Evolutionary conservation across 2,329 filamentous ascomycete species (phyloP), one percentile per base, ranked within the genome.

Genomic region (Parastagonospora nodorum): DNA sequence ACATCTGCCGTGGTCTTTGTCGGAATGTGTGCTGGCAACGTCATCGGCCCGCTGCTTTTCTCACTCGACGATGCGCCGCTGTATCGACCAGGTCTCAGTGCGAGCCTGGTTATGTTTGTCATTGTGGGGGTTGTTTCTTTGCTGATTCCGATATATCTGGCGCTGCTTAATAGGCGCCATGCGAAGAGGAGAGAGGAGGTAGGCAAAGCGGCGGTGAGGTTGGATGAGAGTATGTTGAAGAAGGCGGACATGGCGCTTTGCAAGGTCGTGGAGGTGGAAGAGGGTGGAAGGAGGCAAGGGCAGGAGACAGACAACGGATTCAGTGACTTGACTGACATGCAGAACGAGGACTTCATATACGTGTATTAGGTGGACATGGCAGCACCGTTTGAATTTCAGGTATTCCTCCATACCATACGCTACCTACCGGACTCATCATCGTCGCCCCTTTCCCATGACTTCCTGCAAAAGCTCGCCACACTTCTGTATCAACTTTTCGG

Each of bases 21-120:
- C 2, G 70, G 69, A 5, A 73, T 73, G 68, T 73, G 71, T 14
- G 64, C 71, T 4, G 72, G 72, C 1, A 74, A 75, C 41, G 64
- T 72, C 0, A 71, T 73, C 19, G 72, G 72, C 0, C 72, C 71
- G 1, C 66, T 71, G 8, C 63, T 74, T 2, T 75, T 71, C 51
- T 71, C 66, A 9, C 55, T 68, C 2, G 55, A 67, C 1, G 66
- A 75, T 7, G 72, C 70, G 8, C 72, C 71, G 0, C 47, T 66
- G 2, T 74, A 74, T 41, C 64, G 69, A 5, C 62, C 65, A 0
- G 72, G 72, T 2, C 50, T 74, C 5, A 73, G 73, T 40, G 53
- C 66, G 1, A 72, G 67, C 32, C 50, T 73, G 1, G 58, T 66
- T n/a, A 65, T 74, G 63, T 74, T 74, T 42, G 51, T 69, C 4